Evolutionary conservation across 2,329 filamentous ascomycete genomes (phyloP).

Genomic region (Zopfia rhizophila): DNA sequence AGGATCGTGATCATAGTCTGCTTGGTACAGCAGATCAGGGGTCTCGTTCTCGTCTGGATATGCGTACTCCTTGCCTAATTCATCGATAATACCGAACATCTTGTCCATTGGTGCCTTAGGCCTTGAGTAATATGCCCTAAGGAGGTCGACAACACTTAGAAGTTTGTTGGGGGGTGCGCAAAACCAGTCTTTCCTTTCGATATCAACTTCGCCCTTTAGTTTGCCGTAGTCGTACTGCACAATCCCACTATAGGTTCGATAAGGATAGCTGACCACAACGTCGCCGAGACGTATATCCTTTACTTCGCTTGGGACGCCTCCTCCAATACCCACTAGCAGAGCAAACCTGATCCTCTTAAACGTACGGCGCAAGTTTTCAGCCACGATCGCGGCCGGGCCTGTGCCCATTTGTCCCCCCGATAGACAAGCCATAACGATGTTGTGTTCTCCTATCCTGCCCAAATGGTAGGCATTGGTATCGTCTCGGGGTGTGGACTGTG

Average conservation of each 20-base stretch:
- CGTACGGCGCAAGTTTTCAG: slow-evolving; percentile 33
- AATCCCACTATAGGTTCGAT: too few relatives aligned
- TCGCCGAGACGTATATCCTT: slow-evolving; percentile 37
- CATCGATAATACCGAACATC: slow-evolving; percentile 13
- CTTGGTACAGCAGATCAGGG: slow-evolving; percentile 11
- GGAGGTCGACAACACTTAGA: too few relatives aligned
- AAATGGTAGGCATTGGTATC: slow-evolving; percentile 31
- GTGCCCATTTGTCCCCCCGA: slow-evolving; percentile 46
- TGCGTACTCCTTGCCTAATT: slow-evolving; percentile 12
- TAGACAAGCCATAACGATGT: slow-evolving; percentile 49
- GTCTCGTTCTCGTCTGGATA: slow-evolving; percentile 14
- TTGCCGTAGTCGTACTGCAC: slow-evolving; percentile 15
- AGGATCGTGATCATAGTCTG: slow-evolving; percentile 8
- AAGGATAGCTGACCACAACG: too few relatives aligned
- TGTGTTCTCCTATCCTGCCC: slow-evolving; percentile 38
- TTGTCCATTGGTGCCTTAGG: too few relatives aligned
- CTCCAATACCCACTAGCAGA: slow-evolving; percentile 57
- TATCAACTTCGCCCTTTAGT: slow-evolving; percentile 10
- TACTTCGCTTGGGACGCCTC: slow-evolving; percentile 25
- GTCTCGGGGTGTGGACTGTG: slow-evolving; percentile 33
- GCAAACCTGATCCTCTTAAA: slow-evolving; percentile 47
- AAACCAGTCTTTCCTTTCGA: slow-evolving; percentile 20
- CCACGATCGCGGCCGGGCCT: slow-evolving; percentile 40
- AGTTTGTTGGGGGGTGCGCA: too few relatives aligned
- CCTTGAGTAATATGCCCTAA: too few relatives aligned